Conservation (phyloP, 257 asterid species). For the Penstemon davidsonii region DNA sequence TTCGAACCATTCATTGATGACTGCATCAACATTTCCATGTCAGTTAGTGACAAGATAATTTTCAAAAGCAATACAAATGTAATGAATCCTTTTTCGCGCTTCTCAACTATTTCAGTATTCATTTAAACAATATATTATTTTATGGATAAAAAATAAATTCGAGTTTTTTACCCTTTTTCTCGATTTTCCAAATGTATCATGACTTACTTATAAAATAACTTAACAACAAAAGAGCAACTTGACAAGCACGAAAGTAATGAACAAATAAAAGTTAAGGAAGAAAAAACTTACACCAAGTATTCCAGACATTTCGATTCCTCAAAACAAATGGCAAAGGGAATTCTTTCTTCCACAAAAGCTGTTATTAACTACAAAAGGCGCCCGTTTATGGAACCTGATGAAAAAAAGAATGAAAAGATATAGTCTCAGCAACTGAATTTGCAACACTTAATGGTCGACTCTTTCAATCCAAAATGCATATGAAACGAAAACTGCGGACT, state of each 20-base stretch:
- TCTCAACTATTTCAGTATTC: not conserved
- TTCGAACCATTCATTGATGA: conserved; percentile 71
- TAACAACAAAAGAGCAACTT: not conserved
- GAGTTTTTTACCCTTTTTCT: not conserved
- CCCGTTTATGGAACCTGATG: conserved; percentile 29
- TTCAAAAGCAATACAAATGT: conserved; percentile 23
- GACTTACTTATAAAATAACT: conserved; percentile 2
- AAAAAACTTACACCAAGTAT: conserved; percentile 44
- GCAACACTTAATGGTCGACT: not conserved
- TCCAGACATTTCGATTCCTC: conserved; percentile 50
- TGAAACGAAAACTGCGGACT: not conserved
- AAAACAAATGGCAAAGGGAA: conserved; percentile 32
- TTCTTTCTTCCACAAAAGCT: conserved; percentile 31
- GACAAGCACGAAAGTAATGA: conserved; percentile 8
- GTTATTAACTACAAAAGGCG: conserved; percentile 11
- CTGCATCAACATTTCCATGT: conserved; percentile 44
- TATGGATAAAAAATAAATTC: not conserved
- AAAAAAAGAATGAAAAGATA: conserved; percentile 19
- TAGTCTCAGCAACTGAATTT: not conserved
- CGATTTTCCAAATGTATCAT: not conserved
- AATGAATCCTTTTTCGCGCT: not conserved
- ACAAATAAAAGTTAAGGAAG: conserved; percentile 19
- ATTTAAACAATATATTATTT: not conserved
- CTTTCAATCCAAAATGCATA: not conserved
- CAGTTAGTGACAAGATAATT: conserved; percentile 17